These are phyloP conservation scores for Leptomonas pyrrhocoris DNA, from an alignment of 208 protist species.

Conservation along the genomic window DNA sequence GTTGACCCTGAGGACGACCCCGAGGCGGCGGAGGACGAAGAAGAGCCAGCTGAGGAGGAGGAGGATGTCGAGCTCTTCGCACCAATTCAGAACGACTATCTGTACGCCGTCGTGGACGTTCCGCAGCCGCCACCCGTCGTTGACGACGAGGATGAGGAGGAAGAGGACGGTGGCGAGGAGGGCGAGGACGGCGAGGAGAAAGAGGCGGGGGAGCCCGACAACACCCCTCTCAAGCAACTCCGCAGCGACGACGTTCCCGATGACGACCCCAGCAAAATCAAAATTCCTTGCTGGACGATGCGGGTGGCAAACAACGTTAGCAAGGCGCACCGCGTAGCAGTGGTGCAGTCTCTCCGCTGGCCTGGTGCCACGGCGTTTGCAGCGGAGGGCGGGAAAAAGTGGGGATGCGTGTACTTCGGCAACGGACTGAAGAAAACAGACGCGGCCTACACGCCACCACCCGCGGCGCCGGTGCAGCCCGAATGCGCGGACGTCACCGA, in stretches of 20 bases:
- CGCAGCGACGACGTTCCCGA: conserved; percentile 83
- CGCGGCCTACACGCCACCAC: conserved; percentile 81
- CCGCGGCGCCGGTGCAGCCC: conserved; percentile 72
- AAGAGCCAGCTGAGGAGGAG: conserved; percentile 71
- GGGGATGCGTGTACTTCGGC: conserved; percentile 91
- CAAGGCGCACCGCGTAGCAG: conserved; percentile 82
- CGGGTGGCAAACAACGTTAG: conserved; percentile 81
- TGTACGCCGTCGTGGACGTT: conserved; percentile 86
- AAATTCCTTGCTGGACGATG: conserved; percentile 82
- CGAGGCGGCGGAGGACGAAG: conserved; percentile 61
- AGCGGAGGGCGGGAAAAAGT: conserved; percentile 75
- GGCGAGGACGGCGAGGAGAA: conserved; percentile 45
- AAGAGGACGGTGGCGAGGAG: conserved; percentile 37
- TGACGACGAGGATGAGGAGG: conserved; percentile 83
- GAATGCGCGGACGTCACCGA: conserved; percentile 88
- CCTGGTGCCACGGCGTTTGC: conserved; percentile 86
- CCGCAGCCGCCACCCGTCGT: conserved; percentile 83
- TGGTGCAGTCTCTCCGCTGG: conserved; percentile 89
- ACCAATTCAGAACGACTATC: conserved; percentile 75
- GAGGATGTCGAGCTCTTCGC: conserved; percentile 88
- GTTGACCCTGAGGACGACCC: conserved; percentile 66
- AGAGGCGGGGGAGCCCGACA: conserved; percentile 62
- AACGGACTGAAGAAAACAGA: conserved; percentile 90
- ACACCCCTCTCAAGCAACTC: conserved; percentile 77
- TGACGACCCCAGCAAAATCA: conserved; percentile 87